Evolutionary conservation across 768 basidiomycete genomes (phyloP), one percentile per base, ranked within the genome.

Genomic region (Leccinum uliginosum): DNA sequence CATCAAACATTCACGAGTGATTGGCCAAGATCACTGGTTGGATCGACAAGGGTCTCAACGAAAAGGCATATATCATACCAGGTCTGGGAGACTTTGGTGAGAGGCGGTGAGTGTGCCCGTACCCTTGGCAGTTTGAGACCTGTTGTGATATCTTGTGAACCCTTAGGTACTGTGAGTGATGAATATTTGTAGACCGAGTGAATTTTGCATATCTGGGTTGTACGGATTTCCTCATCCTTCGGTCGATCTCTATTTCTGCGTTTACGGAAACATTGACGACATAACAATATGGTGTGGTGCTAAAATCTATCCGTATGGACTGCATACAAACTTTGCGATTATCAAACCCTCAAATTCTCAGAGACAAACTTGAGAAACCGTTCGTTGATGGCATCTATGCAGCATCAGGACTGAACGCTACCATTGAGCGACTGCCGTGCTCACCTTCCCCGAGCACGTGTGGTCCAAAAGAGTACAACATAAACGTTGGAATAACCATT

Each of bases 41-140:
- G 93, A 92, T 98, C 53, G 94, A 98, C 69, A 76, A 93, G 62
- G 91, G 93, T 5, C 80, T 98, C 51, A 94, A 98, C 63, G 91
- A 91, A 56, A 91, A 87, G 69, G 85, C 90, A 23, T 97, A 89
- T 67, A 95, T 95, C 63, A 84, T 94, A 54, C 93, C 93, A 8
- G 93, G 94, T 27, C 77, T 98, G n/a, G 94, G 94, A n/a, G 94
- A 98, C 70, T 98, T 98, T 70, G 94, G 94, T 51, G 94, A 96
- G 70, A 76, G 91, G 68, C 86, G 91, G 89, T 87, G 64, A 59
- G 73, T 38, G 14, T 38, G 14, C 17, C 35, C 14, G 3, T 38
- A 26, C 19, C 43, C 19, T 6, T 26, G 34, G 10, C 6, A 10
- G 15, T 14, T 11, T 19, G 0, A 9, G 21, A 10, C 11, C 24